phyloP scores from a whole-genome alignment of 805 yeast genomes.

The Yamadazyma tumulicola region DNA sequence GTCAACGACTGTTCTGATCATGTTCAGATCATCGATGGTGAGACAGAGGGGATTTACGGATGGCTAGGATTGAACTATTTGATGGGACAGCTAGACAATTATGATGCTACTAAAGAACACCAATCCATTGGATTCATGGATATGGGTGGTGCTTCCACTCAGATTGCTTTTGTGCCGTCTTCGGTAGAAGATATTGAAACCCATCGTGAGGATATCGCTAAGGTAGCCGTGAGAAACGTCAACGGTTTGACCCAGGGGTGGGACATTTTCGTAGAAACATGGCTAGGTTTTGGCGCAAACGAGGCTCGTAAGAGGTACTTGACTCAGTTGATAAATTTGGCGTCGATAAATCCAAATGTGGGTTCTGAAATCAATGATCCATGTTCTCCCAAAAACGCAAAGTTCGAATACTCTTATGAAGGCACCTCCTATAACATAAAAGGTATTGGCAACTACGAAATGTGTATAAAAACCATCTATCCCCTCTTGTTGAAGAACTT shows the following conservation, averaged over 20 bases:
- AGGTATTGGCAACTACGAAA: slow-evolving; percentile 79
- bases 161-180: slow-evolving; percentile 87
- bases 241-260: slow-evolving; percentile 72
- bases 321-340: slow-evolving; percentile 44
- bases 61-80: slow-evolving; percentile 92
- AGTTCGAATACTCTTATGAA: slow-evolving; percentile 43
- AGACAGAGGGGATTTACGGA: slow-evolving; percentile 91
- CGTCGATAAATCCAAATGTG: slow-evolving; percentile 15
- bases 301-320: slow-evolving; percentile 80
- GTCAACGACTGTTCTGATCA: slow-evolving; percentile 63
- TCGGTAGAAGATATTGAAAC: slow-evolving; percentile 46
- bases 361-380: slow-evolving; percentile 55
- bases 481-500: slow-evolving; percentile 74
- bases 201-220: slow-evolving; percentile 32
- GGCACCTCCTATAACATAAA: slow-evolving; percentile 46
- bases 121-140: slow-evolving; percentile 92
- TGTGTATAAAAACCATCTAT: slow-evolving; percentile 67
- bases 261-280: slow-evolving; percentile 89
- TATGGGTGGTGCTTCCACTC: slow-evolving; percentile 99
- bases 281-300: slow-evolving; percentile 98
- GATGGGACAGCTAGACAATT: slow-evolving; percentile 58
- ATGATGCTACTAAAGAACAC: slow-evolving; percentile 37
- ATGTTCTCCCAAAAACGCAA: slow-evolving; percentile 70
- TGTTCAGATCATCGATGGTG: slow-evolving; percentile 88
- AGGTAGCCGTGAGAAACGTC: slow-evolving; percentile 59